Base-by-base conservation (phyloP, 345 rosid species). In the Leavenworthia alabamica region DNA sequence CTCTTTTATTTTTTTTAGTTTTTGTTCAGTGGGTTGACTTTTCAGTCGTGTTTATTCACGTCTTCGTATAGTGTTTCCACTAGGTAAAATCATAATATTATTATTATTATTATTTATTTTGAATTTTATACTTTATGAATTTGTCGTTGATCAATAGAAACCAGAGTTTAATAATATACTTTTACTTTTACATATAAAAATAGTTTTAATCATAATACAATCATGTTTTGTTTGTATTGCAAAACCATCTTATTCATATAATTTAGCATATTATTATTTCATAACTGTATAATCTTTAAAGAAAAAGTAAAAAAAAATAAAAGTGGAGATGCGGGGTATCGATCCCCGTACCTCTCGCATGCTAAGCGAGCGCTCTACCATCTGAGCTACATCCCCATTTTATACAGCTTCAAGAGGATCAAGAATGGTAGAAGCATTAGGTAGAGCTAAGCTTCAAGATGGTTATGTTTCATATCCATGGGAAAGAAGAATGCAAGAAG, bases 281-380 rank as follows among this genome's bases (percentile, higher is more conserved):
- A 44, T 35, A 12, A 46, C 4, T 5, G 6, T 8, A 12, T 9
- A 23, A 46, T 12, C 12, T 45, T 45, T 45, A 11, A 22, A 22
- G 15, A 22, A 45, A 41, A 40, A 7, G 8, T 14, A 7, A 6
- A 1, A 12, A 3, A 15, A 15, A 0, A 0, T 41, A 2, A 14
- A 10, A 37, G 0, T 83, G 94, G 86, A 82, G 85, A 88, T 79
- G 90, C 79, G 84, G 82, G 84, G 86, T 79, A 86, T 82, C 87
- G 83, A 82, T 78, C 86, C 89, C 86, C 73, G 83, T 81, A 74
- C 83, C 89, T 83, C 97, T 86, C 83, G 81, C 86, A 82, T 89
- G 89, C 84, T 81, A 86, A 84, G 86, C 89, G 81, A 84, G 89
- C 83, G 83, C 87, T 84, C 88, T 84, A 83, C 88, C 95, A 83